phyloP scores from a whole-genome alignment of 495 filamentous ascomycete genomes.

The Aspergillus baeticus region DNA sequence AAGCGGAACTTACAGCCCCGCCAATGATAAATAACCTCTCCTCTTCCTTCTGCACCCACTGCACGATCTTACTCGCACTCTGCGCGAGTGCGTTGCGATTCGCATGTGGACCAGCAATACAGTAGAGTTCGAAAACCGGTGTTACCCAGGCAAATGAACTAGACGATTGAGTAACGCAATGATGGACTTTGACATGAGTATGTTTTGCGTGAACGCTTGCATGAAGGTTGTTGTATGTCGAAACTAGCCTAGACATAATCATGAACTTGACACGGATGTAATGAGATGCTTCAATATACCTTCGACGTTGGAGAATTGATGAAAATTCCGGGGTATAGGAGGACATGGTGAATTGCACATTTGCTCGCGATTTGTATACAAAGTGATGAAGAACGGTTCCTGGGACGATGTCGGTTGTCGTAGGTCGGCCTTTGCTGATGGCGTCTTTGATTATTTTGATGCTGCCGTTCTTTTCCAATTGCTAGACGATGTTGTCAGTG shows the following conservation, averaged over 20 bases:
- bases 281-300: conserved; percentile 41
- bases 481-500: conserved; percentile 21
- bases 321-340: conserved; percentile 71
- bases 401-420: conserved; percentile 71
- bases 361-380: conserved; percentile 86
- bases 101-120: conserved; percentile 77
- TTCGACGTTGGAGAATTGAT: conserved; percentile 62
- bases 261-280: too few relatives aligned
- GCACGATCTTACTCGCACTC: conserved; percentile 79
- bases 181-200: conserved; percentile 79
- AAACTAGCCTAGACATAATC: conserved; percentile 59
- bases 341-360: conserved; percentile 95
- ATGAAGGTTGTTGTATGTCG: conserved; percentile 81
- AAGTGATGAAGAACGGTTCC: conserved; percentile 83
- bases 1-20: conserved; percentile 62
- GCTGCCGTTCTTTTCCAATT: conserved; percentile 72
- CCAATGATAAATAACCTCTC: conserved; percentile 94
- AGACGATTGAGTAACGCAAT: conserved; percentile 68
- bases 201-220: conserved; percentile 79
- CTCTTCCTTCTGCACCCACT: conserved; percentile 89
- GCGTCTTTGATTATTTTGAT: conserved; percentile 73
- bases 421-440: conserved; percentile 67
- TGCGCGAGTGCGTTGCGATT: conserved; percentile 77
- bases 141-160: conserved; percentile 88
- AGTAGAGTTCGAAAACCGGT: conserved; percentile 89